Base-by-base conservation (phyloP, 2,329 filamentous ascomycete species). In the Davidsoniella australis region DNA sequence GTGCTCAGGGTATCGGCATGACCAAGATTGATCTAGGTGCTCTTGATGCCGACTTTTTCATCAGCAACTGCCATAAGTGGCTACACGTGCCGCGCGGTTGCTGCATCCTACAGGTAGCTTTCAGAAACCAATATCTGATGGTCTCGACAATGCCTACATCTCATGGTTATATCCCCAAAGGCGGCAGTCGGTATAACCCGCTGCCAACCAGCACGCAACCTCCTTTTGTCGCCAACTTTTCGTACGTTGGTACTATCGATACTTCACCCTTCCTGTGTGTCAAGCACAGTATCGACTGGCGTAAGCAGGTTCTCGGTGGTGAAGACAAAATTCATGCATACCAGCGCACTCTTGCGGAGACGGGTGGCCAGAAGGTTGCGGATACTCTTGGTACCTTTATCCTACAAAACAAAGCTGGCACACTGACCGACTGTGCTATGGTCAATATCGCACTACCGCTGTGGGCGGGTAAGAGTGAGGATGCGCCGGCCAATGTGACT, bases 1-100 rank as follows among this genome's bases (percentile, higher is more conserved):
- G 76, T 14, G 89, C 89, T 0, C 89, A 96, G 63, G 81, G 82
- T 1, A 66, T 94, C 20, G 89, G 89, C 2, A 82, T 91, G 63
- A 71, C 94, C 6, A 68, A 73, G 1, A 62, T 95, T 6, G 75
- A 93, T 61, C 64, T 95, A 12, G 55, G 60, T 0, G 62, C 64
- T 3, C 65, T 87, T 2, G 75, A 87, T 54, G 80, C 86, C 0
- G 88, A 95, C 62, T 95, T 94, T 65, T 85, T 93, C 59, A 73
- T 89, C 12, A 81, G 73, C 49, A 95, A 95, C 62, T 85, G 79
- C 57, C 85, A 94, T 67, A 94, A 94, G 68, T 96, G 89, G 89
- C 76, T 95, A 6, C 80, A 77, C 58, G 75, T 77, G 0, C 89
- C 88, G 1, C 78, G 88, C 29, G 82, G 80, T 14, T 87, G 82